Percentiles rank a stretch among this genome's conserved stretches.
These are phyloP conservation scores for Vicia faba DNA, from an alignment of 306 rosid species.

Conservation along the genomic window DNA sequence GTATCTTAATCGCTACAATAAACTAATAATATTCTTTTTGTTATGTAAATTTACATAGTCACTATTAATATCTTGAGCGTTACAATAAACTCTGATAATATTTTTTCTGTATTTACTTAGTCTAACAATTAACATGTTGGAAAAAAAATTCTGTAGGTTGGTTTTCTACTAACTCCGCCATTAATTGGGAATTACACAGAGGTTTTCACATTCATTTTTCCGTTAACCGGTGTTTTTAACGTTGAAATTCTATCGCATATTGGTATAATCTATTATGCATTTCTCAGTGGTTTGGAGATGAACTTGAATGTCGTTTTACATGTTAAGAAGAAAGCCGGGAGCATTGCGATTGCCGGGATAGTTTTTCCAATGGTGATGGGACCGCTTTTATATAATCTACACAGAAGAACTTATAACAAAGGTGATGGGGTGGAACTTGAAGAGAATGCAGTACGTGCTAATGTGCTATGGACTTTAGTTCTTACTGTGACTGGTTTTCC, in stretches of 20 bases:
- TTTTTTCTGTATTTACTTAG: too few species aligned
- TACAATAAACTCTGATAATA: too few species aligned
- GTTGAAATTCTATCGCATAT: constrained; percentile 31
- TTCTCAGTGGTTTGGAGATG: constrained; percentile 48
- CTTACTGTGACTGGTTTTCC: constrained; percentile 54
- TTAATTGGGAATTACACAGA: not conserved
- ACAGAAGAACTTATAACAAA: not conserved
- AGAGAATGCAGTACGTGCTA: not conserved
- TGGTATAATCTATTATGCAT: constrained; percentile 42
- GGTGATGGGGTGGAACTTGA: fast-evolving
- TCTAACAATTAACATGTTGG: too few species aligned
- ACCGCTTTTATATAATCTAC: constrained; percentile 8
- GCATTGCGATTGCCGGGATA: constrained; percentile 38
- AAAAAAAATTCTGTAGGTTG: constrained; percentile 30
- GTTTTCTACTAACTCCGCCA: constrained; percentile 32
- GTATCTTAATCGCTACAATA: not conserved
- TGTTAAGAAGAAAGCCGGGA: constrained; percentile 32
- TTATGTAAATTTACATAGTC: too few species aligned
- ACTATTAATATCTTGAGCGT: too few species aligned
- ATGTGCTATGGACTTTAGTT: constrained; percentile 39
- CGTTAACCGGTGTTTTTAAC: constrained; percentile 5
- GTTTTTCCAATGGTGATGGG: constrained; percentile 37
- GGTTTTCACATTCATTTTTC: not conserved
- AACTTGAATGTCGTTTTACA: constrained; percentile 36
- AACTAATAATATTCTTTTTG: too few species aligned